These are phyloP conservation scores for Gossypium mustelinum DNA, from an alignment of 345 rosid species.

Conservation along the genomic window DNA sequence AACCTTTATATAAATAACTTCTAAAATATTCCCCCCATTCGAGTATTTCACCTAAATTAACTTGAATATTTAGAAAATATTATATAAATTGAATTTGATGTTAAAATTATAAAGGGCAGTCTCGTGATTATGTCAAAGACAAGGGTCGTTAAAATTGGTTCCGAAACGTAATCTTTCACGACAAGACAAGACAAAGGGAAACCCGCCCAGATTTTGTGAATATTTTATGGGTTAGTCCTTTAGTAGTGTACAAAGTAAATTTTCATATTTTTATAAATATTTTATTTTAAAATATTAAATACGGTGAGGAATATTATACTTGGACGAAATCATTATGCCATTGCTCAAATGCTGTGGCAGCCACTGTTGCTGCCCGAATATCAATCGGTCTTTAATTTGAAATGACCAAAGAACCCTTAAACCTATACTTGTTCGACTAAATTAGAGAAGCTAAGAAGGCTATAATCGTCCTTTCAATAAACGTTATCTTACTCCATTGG, in stretches of 20 bases:
- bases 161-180: not conserved
- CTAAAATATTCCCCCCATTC: too few relatives aligned
- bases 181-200: conserved; percentile 12
- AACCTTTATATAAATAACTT: too few relatives aligned
- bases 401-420: not conserved
- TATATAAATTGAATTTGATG: too few relatives aligned
- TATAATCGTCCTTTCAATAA: not conserved
- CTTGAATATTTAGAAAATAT: too few relatives aligned
- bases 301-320: not conserved
- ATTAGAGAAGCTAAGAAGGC: not conserved
- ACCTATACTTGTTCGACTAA: not conserved
- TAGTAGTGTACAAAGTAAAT: too few relatives aligned
- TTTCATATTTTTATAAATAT: too few relatives aligned
- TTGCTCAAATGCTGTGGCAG: conserved; percentile 9
- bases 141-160: not conserved
- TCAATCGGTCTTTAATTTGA: not conserved
- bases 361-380: not conserved
- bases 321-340: conserved; percentile 1
- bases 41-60: too few relatives aligned
- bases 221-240: too few relatives aligned
- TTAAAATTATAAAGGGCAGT: not conserved
- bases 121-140: not conserved
- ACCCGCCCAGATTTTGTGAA: not conserved
- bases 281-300: too few relatives aligned
- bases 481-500: not conserved